Evolutionary conservation across 192 early-diverging fungal genomes (phyloP).

Genomic region (Mortierella alpina): DNA sequence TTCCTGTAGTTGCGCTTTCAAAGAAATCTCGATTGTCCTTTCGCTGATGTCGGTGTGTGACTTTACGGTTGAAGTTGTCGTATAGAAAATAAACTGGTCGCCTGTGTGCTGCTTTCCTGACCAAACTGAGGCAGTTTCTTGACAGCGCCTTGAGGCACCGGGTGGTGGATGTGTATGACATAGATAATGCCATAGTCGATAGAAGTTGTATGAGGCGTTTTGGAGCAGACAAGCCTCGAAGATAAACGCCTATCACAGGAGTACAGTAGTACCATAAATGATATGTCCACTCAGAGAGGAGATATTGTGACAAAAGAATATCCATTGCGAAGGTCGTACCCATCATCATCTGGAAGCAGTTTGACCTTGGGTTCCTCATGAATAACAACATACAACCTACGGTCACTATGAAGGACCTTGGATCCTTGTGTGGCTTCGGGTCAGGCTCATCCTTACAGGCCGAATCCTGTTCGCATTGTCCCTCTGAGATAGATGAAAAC

Average conservation of each 20-base stretch:
- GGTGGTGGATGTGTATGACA: neutral
- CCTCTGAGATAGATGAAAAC: neutral
- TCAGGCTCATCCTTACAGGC: constrained; percentile 11
- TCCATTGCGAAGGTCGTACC: neutral
- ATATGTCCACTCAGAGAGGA: neutral
- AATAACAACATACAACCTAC: constrained; percentile 8
- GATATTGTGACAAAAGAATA: neutral
- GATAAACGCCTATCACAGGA: neutral
- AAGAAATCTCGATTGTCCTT: no score
- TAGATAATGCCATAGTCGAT: neutral
- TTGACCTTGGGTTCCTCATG: constrained; percentile 2
- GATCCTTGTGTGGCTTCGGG: neutral
- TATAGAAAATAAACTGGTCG: no score
- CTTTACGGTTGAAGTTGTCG: no score
- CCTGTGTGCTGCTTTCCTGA: no score
- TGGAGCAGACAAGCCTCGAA: neutral
- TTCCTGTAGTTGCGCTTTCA: no score
- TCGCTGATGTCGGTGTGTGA: no score
- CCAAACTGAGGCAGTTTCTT: no score
- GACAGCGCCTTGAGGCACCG: neutral
- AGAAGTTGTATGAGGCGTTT: constrained; percentile 4
- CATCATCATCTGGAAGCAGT: constrained; percentile 12
- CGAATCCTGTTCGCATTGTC: constrained; percentile 1
- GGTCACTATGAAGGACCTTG: neutral
- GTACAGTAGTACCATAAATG: neutral